Conservation (phyloP, 352 stramenopile species). For the Globisporangium barbulae region DNA sequence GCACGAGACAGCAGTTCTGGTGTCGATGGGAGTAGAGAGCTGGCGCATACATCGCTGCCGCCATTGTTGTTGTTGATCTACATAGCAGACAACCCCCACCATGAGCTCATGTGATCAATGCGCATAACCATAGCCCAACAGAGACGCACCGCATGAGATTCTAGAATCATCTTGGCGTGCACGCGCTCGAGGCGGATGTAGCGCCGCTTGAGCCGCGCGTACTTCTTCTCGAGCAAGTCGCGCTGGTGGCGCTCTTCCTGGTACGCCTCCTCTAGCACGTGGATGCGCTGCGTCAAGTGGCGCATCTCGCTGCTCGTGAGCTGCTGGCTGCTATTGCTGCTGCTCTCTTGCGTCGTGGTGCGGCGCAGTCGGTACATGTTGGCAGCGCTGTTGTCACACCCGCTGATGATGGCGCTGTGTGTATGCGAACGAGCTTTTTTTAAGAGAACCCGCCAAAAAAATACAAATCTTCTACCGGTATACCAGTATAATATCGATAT, state of each 20-base stretch:
- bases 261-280: constrained; percentile 43
- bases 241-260: constrained; percentile 45
- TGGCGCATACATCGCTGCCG: not conserved
- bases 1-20: not conserved
- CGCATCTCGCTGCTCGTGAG: constrained; percentile 9
- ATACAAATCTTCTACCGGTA: constrained; percentile 7
- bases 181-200: constrained; percentile 60
- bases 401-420: not conserved
- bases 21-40: constrained; percentile 6
- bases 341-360: constrained; percentile 6
- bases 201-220: constrained; percentile 59
- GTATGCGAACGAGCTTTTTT: not conserved
- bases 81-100: not conserved
- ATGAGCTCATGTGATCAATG: not conserved
- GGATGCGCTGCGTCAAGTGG: constrained; percentile 27
- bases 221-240: constrained; percentile 64
- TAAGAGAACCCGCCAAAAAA: constrained; percentile 11
- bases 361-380: constrained; percentile 1
- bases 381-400: constrained; percentile 1
- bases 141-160: constrained; percentile 11
- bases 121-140: not conserved
- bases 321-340: not conserved
- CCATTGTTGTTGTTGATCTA: constrained; percentile 9
- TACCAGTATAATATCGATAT: not conserved
- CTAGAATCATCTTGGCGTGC: constrained; percentile 38